These are phyloP conservation scores for Myxozyma lipomycoides DNA, from an alignment of 805 yeast genomes.

Conservation along the genomic window DNA sequence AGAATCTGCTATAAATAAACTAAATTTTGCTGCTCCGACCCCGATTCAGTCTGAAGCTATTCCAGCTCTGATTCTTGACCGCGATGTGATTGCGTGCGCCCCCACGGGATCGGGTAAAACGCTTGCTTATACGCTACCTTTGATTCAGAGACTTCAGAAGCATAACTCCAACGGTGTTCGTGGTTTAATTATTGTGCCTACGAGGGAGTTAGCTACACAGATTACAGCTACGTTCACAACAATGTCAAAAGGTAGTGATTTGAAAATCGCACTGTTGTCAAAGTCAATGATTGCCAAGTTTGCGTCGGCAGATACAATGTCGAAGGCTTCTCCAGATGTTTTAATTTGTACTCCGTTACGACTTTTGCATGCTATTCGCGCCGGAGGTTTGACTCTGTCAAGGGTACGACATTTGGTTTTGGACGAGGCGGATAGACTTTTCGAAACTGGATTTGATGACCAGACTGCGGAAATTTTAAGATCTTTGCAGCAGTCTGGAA, in stretches of 20 bases:
- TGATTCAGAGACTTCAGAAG: constrained; percentile 54
- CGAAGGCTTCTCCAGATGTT: constrained; percentile 66
- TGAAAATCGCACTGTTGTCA: constrained; percentile 45
- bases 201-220: constrained; percentile 89
- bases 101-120: constrained; percentile 99
- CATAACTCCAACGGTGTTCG: constrained; percentile 50
- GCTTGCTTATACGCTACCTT: constrained; percentile 79
- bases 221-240: constrained; percentile 64
- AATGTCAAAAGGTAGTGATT: constrained; percentile 46
- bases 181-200: constrained; percentile 85
- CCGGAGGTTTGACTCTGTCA: constrained; percentile 53
- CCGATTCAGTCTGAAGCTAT: constrained; percentile 89
- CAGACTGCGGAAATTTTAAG: constrained; percentile 85
- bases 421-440: constrained; percentile 94
- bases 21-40: constrained; percentile 81
- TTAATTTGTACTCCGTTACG: constrained; percentile 85
- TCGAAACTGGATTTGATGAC: constrained; percentile 80
- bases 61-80: constrained; percentile 62
- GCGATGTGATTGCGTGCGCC: constrained; percentile 89
- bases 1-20: constrained; percentile 58
- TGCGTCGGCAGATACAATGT: constrained; percentile 52
- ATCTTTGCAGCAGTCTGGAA: constrained; percentile 42
- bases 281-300: constrained; percentile 44
- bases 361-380: constrained; percentile 70
- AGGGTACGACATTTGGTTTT: constrained; percentile 71